These are phyloP conservation scores for Aspergillus spinulosporus DNA, from an alignment of 2,329 filamentous ascomycete species.

Conservation along the genomic window DNA sequence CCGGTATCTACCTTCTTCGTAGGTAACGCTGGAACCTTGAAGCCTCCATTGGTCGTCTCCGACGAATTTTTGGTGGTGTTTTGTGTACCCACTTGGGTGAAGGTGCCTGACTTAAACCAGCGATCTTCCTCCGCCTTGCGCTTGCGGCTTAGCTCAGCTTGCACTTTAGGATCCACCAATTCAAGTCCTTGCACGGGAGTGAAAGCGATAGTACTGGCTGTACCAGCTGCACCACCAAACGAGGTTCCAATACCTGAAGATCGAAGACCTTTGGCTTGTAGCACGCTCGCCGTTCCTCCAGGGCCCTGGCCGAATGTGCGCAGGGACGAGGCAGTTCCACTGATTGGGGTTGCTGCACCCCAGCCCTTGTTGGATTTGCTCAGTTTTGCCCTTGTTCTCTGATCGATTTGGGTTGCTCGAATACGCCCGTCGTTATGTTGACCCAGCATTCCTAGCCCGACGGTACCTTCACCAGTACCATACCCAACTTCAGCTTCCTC, in stretches of 20 bases:
- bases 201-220: conserved; percentile 84
- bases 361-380: conserved; percentile 95
- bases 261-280: conserved; percentile 76
- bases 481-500: conserved; percentile 94
- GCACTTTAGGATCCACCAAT: conserved; percentile 88
- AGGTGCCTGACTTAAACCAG: conserved; percentile 97
- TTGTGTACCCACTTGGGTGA: conserved; percentile 73
- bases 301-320: conserved; percentile 71
- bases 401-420: conserved; percentile 83
- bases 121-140: conserved; percentile 90
- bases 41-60: conserved; percentile 59
- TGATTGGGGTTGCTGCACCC: conserved; percentile 66
- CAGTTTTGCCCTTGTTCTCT: conserved; percentile 87
- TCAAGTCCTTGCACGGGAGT: conserved; percentile 93
- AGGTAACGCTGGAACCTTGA: conserved; percentile 80
- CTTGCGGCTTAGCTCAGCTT: conserved; percentile 84
- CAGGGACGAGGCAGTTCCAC: conserved; percentile 71
- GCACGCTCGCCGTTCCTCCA: conserved; percentile 63
- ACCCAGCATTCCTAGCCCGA: conserved; percentile 93
- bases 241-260: conserved; percentile 77
- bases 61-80: conserved; percentile 27
- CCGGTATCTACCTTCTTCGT: conserved; percentile 72
- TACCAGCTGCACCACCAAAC: conserved; percentile 66
- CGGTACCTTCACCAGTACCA: conserved; percentile 78
- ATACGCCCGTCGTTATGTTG: conserved; percentile 85